These are phyloP conservation scores for Chalciporus sphaerocephalus DNA, from an alignment of 768 basidiomycete species.

Conservation along the genomic window DNA sequence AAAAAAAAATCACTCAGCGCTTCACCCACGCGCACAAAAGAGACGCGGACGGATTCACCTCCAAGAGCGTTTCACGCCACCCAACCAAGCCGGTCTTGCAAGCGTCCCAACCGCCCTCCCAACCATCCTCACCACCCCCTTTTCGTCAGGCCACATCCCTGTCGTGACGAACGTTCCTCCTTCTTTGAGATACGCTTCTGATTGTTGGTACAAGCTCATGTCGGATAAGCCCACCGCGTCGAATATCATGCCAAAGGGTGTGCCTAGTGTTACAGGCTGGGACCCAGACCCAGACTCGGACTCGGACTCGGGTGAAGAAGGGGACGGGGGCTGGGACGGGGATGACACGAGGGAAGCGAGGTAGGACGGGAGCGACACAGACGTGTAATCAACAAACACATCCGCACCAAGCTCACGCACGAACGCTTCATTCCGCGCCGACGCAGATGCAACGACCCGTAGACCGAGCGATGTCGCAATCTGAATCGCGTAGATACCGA, in stretches of 20 bases:
- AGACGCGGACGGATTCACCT: constrained; percentile 34
- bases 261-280: too few species aligned
- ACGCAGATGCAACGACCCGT: constrained; percentile 55
- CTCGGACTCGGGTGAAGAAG: too few species aligned
- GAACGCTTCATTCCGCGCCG: constrained; percentile 53
- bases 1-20: not conserved
- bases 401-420: constrained; percentile 63
- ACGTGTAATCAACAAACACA: constrained; percentile 63
- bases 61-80: constrained; percentile 47
- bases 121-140: constrained; percentile 15
- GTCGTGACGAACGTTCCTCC: constrained; percentile 52
- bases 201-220: constrained; percentile 46
- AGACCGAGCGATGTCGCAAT: constrained; percentile 63
- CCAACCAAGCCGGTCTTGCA: constrained; percentile 44
- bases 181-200: constrained; percentile 48
- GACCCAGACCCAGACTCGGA: too few species aligned
- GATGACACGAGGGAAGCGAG: constrained; percentile 41
- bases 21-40: not conserved
- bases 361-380: constrained; percentile 43
- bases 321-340: constrained; percentile 45
- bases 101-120: not conserved
- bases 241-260: constrained; percentile 54
- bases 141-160: constrained; percentile 40
- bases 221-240: constrained; percentile 54
- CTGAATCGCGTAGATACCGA: constrained; percentile 70